Base-by-base conservation (phyloP, 225 moss, liverwort and hornwort genomes). In the Climacium dendroides region DNA sequence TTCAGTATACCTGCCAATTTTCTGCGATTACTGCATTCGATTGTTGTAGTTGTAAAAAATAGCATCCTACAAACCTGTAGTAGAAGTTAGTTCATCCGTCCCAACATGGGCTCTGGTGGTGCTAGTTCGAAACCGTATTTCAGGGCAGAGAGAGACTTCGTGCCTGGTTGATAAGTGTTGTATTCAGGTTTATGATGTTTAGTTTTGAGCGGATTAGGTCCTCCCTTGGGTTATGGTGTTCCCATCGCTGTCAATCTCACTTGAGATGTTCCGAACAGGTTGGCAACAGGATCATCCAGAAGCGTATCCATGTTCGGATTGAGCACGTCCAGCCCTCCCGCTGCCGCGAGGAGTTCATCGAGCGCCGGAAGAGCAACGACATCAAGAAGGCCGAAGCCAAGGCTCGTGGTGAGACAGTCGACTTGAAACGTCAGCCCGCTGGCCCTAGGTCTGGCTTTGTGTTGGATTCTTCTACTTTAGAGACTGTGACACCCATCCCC, bases 401-500 rank as follows among this genome's bases (percentile, higher is more conserved):
- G 90, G 83, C 88, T 26, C 90, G 89, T 12, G 94, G 94, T 9
- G 95, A 92, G 89, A 94, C 88, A 41, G 91, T 85, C 17, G 58
- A 86, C 74, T 80, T 93, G 55, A 96, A 94, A 94, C 93, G 96
- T 25, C 94, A 94, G 87, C 96, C 95, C 8, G 95, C 87, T 43
- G 96, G 96, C 14, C 96, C 95, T 13, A 91, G 94, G 79, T 83
- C 90, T 28, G 96, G 96, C 53, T 96, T 96, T n/a, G 88, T 96
- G 66, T 87, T 95, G 37, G 96, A 93, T 67, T 93, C 95, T 22
- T 94, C 92, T 5, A 93, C 92, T 2, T 76, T 96, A 86, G 96
- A 95, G 92, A 95, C 95, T 37, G 96, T 96, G 55, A 95, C 96
- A 15, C 95, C 96, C 79, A 95, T 96, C 69, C 94, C 96, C 6